Conservation (phyloP, 176 grass and related monocot genomes). For the Bolboschoenus planiculmis region DNA sequence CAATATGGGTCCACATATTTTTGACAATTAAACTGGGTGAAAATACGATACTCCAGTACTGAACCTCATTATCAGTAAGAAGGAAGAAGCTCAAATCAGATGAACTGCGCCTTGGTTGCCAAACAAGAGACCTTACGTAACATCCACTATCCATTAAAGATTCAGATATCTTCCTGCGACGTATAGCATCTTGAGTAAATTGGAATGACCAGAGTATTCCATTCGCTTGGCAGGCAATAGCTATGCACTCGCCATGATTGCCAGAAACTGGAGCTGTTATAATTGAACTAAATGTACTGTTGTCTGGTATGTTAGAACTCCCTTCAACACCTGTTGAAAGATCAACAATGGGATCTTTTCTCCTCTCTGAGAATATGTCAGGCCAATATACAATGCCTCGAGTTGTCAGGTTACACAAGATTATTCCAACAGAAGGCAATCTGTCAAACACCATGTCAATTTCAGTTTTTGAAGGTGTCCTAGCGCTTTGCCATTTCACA, state of each 20-base stretch:
- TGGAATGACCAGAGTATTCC: conserved; percentile 63
- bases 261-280: conserved; percentile 53
- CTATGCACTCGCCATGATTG: conserved; percentile 43
- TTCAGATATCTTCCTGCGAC: conserved; percentile 34
- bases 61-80: conserved; percentile 69
- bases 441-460: conserved; percentile 33
- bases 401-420: conserved; percentile 62
- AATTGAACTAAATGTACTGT: conserved; percentile 54
- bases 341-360: conserved; percentile 40
- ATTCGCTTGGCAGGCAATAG: conserved; percentile 47
- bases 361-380: conserved; percentile 57
- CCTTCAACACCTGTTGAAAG: conserved; percentile 12
- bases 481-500: conserved; percentile 39
- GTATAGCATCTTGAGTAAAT: conserved; percentile 49
- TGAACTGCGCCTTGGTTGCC: conserved; percentile 47
- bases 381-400: conserved; percentile 72
- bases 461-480: conserved; percentile 23
- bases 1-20: conserved; percentile 57
- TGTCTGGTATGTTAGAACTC: conserved; percentile 29
- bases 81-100: conserved; percentile 64
- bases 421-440: conserved; percentile 51
- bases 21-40: conserved; percentile 37
- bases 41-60: conserved; percentile 69
- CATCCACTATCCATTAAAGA: conserved; percentile 25
- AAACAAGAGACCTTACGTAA: conserved; percentile 57